A percentile compares a stretch with the other conserved stretches of the same genome.
Evolutionary conservation across 208 protist genomes (phyloP).

Genomic region (Blechomonas ayalai): DNA sequence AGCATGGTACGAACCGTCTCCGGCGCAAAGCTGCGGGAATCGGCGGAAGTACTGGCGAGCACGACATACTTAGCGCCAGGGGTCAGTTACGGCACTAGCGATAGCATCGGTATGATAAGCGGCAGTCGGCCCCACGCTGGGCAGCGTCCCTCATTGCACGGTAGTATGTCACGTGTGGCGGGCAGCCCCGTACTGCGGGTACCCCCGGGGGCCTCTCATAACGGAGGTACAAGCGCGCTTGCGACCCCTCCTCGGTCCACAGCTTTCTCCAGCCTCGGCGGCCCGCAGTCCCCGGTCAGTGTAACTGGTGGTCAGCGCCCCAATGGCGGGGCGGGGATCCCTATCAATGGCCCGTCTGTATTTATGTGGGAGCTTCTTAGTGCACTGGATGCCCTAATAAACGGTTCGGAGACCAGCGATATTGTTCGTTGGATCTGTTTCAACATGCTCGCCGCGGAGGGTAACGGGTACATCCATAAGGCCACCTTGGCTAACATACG

Average conservation of each 20-base stretch:
- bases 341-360: conserved; percentile 1
- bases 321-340: neutral
- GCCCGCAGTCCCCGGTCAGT: neutral
- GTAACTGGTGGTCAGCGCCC: neutral
- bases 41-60: conserved; percentile 1
- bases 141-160: no score
- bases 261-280: neutral
- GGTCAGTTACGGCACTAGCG: conserved; percentile 3
- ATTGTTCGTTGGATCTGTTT: conserved; percentile 68
- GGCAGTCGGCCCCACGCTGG: no score
- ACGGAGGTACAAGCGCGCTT: neutral
- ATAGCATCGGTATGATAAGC: no score
- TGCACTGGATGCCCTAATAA: conserved; percentile 54
- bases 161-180: no score
- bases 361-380: conserved; percentile 41
- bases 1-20: conserved; percentile 12
- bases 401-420: conserved; percentile 33
- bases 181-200: neutral
- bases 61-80: neutral
- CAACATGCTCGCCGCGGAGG: conserved; percentile 31
- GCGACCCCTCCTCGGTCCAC: neutral
- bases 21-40: conserved; percentile 16
- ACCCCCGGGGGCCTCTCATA: neutral
- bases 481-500: conserved; percentile 26
- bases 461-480: conserved; percentile 75